phyloP scores from a whole-genome alignment of 768 basidiomycete genomes.

The Mycena capillaripes region DNA sequence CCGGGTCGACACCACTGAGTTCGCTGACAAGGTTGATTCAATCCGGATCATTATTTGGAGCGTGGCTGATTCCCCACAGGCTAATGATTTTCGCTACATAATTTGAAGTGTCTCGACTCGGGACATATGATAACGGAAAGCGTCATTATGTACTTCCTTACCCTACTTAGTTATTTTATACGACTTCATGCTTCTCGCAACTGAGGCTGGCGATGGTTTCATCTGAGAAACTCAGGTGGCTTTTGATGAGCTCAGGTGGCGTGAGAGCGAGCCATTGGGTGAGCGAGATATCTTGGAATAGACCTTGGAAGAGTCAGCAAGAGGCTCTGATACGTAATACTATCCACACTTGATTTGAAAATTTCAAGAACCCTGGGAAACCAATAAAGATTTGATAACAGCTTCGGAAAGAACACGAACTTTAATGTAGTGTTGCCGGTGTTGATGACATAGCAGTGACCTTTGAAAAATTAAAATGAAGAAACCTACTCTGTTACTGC shows the following conservation, averaged over 20 bases:
- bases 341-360: no score
- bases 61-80: slow-evolving; percentile 50
- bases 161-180: slow-evolving; percentile 38
- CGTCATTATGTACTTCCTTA: neutral
- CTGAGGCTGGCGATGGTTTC: slow-evolving; percentile 64
- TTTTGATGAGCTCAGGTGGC: slow-evolving; percentile 71
- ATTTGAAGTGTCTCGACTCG: no score
- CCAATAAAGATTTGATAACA: neutral
- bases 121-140: no score
- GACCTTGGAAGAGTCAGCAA: no score
- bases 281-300: slow-evolving; percentile 73
- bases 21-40: slow-evolving; percentile 72
- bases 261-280: no score
- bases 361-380: slow-evolving; percentile 72
- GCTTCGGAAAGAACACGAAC: slow-evolving; percentile 40
- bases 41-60: neutral
- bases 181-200: slow-evolving; percentile 64
- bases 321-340: no score
- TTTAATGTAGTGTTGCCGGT: slow-evolving; percentile 68
- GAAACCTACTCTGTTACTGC: slow-evolving; percentile 88
- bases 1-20: slow-evolving; percentile 71
- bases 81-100: slow-evolving; percentile 73
- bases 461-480: slow-evolving; percentile 34
- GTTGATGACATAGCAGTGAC: no score
- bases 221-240: no score